Conservation (phyloP, 768 basidiomycete species). For the Neoboletus magnificus region DNA sequence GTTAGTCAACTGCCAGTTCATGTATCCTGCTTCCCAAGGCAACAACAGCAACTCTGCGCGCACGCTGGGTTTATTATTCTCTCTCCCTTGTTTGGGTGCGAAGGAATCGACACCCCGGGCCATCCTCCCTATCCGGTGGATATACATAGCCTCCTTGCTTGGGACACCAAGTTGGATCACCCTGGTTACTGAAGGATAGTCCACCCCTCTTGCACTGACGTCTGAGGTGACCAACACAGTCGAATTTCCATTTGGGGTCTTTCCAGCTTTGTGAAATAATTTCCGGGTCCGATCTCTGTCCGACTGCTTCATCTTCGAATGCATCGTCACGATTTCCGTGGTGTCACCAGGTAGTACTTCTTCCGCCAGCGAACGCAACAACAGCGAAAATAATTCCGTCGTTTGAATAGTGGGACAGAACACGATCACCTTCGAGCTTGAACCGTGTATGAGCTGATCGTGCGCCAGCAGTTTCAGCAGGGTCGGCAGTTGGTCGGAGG, state of each 20-base stretch:
- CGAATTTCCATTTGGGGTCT: constrained; percentile 34
- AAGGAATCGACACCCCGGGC: constrained; percentile 58
- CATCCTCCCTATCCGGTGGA: constrained; percentile 84
- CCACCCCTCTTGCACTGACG: constrained; percentile 83
- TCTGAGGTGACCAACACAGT: constrained; percentile 81
- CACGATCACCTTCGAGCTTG: constrained; percentile 69
- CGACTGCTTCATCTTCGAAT: constrained; percentile 56
- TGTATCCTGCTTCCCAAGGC: constrained; percentile 74
- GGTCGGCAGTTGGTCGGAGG: constrained; percentile 73
- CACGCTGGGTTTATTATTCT: constrained; percentile 27
- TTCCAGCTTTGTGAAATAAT: constrained; percentile 10
- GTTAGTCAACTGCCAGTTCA: constrained; percentile 55
- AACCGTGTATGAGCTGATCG: constrained; percentile 74
- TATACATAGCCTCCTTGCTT: constrained; percentile 61
- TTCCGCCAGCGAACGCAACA: constrained; percentile 51
- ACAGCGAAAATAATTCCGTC: constrained; percentile 68
- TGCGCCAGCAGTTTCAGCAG: constrained; percentile 77
- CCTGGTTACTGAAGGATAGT: constrained; percentile 85
- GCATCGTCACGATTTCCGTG: constrained; percentile 73
- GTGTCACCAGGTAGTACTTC: constrained; percentile 48
- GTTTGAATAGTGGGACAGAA: constrained; percentile 85
- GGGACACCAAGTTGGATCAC: constrained; percentile 92
- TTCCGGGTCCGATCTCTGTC: constrained; percentile 27
- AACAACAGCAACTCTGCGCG: constrained; percentile 73
- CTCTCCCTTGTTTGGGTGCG: constrained; percentile 29